Base-by-base conservation (phyloP, 1,139 yeast genomes). In the Yamadazyma kanchanaburiensis region DNA sequence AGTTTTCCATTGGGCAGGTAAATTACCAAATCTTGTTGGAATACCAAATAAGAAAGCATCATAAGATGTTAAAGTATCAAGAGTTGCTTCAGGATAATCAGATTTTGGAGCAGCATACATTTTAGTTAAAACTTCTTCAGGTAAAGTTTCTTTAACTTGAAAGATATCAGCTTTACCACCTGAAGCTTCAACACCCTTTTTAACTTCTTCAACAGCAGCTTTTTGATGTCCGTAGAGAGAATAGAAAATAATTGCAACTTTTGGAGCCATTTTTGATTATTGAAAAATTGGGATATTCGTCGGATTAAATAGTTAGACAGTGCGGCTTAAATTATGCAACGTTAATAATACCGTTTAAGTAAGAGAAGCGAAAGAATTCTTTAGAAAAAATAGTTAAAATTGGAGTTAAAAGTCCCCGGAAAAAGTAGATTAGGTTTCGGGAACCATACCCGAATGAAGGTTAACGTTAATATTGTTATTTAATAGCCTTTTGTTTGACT, bases 221-320 rank as follows among this genome's bases (percentile, higher is more conserved):
- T 65, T 62, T 38, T 77, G 57, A 52, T 80, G 88, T 32, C 83
- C 83, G 53, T 77, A 80, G 25, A 76, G 63, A 26, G 86, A 76
- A 57, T 78, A 80, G 45, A 71, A 63, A 37, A 80, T 47, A 35
- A 80, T 71, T 12, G 72, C 73, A 21, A 64, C 50, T 53, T 64
- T 65, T 29, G 34, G 37, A 31, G 37, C 51, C 58, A 53, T 53
- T 20, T 12, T 31, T n/a, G 9, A 15, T 26, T 14, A 26, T 12
- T 25, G 8, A 26, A 14, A n/a, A 3, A 12, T 14, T 13, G 19
- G 8, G 8, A 18, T 16, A 12, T 5, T n/a, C n/a, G n/a, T n/a
- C n/a, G n/a, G 11, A 12, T 5, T 6, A 13, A 22, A 5, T 6
- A 12, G 8, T 22, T 22, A 22, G 11, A 7, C 6, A 7, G 15